Base-by-base conservation (phyloP, 192 early-diverging fungal species). In the Coemansia sp. region DNA sequence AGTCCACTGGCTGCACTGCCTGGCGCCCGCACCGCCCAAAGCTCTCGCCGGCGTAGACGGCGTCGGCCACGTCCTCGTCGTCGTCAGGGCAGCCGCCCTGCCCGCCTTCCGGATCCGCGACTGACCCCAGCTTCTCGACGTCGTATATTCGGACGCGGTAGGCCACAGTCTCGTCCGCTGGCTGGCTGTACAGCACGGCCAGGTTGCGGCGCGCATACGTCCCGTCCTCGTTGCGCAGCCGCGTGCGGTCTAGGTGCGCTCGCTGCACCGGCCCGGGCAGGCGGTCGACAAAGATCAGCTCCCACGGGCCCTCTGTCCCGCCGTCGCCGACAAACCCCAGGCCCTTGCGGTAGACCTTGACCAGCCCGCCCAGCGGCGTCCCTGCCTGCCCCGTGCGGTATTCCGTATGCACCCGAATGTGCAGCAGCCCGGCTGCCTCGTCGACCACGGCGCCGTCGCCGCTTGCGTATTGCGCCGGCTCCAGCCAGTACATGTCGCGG, bases 251-350 rank as follows among this genome's bases (percentile, higher is more conserved):
- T 33, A 73, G 28, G 25, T 65, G 38, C 45, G 58, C 22, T 18
- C 51, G 54, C 54, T 56, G 56, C 25, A 62, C 51, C 0, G 64
- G 69, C 18, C 69, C 69, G 0, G 69, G 69, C 14, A 73, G 50
- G 29, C 69, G 39, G 16, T 73, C 64, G 6, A 54, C 64, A 55
- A 73, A 62, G 36, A 73, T 49, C 47, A 73, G 55, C 64, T 73
- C 69, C 69, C 69, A 73, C 7, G 23, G 17, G 4, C 25, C 38
- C 48, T 72, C 63, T 2, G 11, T 5, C 7, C 8, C 36, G 7
- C 23, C 50, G 6, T 30, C 8, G 26, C 36, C 34, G 1, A 50
- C 44, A 48, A 71, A 71, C n/a, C 18, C 10, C 18, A 71, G 44
- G 19, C 16, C 21, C 36, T 71, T 71, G 35, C 67, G 49, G 31